Percentiles rank a stretch among this genome's conserved stretches.
These are phyloP conservation scores for Ceratobasidium sp. DNA, from an alignment of 1,284 basidiomycete species.

Conservation along the genomic window DNA sequence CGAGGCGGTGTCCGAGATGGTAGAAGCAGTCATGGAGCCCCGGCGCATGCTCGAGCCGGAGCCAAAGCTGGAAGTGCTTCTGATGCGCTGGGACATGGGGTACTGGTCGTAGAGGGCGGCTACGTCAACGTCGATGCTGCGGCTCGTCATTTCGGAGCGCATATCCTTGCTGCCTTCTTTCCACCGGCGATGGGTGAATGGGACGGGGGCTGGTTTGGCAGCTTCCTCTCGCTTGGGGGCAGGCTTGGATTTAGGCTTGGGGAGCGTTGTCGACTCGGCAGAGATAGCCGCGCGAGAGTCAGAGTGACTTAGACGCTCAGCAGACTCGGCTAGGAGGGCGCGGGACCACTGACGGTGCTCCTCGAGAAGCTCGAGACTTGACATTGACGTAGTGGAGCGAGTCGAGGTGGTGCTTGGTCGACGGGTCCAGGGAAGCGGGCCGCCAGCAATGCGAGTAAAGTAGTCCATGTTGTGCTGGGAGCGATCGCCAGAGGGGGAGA, in stretches of 20 bases:
- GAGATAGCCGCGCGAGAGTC: conserved; percentile 28
- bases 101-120: conserved; percentile 32
- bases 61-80: conserved; percentile 30
- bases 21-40: conserved; percentile 29
- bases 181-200: conserved; percentile 36
- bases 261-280: conserved; percentile 26
- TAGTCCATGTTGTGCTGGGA: conserved; percentile 32
- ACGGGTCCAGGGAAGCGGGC: conserved; percentile 23
- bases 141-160: not conserved
- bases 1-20: conserved; percentile 34
- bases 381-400: conserved; percentile 24
- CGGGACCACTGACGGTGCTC: conserved; percentile 39
- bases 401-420: conserved; percentile 35
- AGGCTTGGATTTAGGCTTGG: conserved; percentile 21
- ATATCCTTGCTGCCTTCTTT: conserved; percentile 18
- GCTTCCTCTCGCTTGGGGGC: conserved; percentile 16
- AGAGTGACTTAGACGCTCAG: conserved; percentile 25
- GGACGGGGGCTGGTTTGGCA: conserved; percentile 8
- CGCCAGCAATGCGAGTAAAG: conserved; percentile 27
- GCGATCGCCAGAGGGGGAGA: conserved; percentile 9
- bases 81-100: conserved; percentile 36
- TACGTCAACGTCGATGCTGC: conserved; percentile 23
- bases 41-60: conserved; percentile 21
- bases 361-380: conserved; percentile 29
- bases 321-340: conserved; percentile 35